Evolutionary conservation across 2,329 filamentous ascomycete genomes (phyloP), one percentile per base, ranked within the genome.

Genomic region (Dactylellina cionopaga): DNA sequence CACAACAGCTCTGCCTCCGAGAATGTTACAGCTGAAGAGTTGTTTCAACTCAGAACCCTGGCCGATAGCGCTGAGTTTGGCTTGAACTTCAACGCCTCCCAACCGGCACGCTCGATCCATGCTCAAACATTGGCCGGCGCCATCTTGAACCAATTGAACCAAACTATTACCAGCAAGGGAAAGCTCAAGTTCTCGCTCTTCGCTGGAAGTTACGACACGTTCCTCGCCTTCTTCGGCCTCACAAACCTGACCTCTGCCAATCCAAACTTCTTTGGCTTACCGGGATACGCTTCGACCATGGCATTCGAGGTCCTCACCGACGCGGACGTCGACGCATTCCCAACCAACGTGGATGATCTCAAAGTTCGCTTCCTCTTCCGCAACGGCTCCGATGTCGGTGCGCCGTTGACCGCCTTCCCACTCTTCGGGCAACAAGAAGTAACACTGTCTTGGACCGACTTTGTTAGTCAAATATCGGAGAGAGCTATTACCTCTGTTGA

Each of bases 281-380:
- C 89, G n/a, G 89, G 92, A 81, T 96, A 96, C 77, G 92, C 92
- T 3, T 90, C 89, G 1, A 88, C 88, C 75, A 92, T 96, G 86
- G 84, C 84, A 4, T 93, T 96, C 79, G 93, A 96, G 83, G 79
- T 88, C 19, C 83, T 88, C 59, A 86, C 86, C 15, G 79, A 83
- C 31, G 79, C 80, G 10, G 56, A 75, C 39, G 74, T 78, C 3
- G 72, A 75, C 24, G 66, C 43, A 15, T 75, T 76, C 44, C 75
- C 75, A 27, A 27, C 44, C 13, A 63, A 41, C n/a, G 44, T 29
- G 76, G 70, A 82, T 27, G 80, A 84, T 17, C 79, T 88, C 13
- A 82, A 79, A 64, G 83, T 88, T 3, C 83, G 86, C n/a, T 86
- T 88, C 77, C 78, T 84, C 2, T 88, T 87, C 79, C 83, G 84